Conservation (phyloP, 164 flowering plant species). For the Piper longum region DNA sequence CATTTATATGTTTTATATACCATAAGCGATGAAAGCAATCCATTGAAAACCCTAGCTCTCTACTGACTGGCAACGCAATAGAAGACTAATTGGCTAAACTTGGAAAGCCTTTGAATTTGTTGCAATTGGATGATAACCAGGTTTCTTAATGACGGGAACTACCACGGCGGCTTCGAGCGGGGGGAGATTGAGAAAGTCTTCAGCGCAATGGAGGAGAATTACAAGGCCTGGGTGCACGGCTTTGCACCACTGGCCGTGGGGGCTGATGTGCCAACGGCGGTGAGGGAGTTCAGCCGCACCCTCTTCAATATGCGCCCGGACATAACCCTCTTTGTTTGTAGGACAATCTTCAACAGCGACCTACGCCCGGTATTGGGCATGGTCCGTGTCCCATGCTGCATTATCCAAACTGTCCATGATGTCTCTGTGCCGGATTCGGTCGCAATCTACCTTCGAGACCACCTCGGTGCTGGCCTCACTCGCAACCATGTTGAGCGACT, state of each 20-base stretch:
- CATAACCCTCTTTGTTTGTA: constrained; percentile 59
- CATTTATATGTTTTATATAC: no score
- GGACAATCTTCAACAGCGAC: constrained; percentile 60
- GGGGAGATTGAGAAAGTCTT: constrained; percentile 74
- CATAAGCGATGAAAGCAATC: no score
- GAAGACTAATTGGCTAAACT: not conserved
- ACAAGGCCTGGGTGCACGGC: constrained; percentile 81
- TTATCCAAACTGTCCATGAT: constrained; percentile 74
- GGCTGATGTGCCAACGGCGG: constrained; percentile 89
- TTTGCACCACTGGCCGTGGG: constrained; percentile 90
- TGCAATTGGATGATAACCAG: constrained; percentile 10
- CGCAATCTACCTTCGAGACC: constrained; percentile 48
- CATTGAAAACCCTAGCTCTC: no score
- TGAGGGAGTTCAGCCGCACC: constrained; percentile 84
- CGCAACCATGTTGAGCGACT: constrained; percentile 52
- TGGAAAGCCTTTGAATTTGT: not conserved
- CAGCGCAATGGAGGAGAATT: constrained; percentile 73
- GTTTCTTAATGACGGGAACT: constrained; percentile 65
- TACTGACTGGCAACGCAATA: not conserved
- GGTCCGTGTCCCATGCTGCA: constrained; percentile 69
- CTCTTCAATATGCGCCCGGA: constrained; percentile 96
- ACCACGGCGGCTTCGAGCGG: constrained; percentile 77
- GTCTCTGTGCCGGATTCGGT: constrained; percentile 72
- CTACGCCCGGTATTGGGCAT: constrained; percentile 49
- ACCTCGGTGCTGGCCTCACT: constrained; percentile 43